Evolutionary conservation across 2,329 filamentous ascomycete species (phyloP), one percentile per base, ranked within the genome.

Genomic region (Trichophyton benhamiae): DNA sequence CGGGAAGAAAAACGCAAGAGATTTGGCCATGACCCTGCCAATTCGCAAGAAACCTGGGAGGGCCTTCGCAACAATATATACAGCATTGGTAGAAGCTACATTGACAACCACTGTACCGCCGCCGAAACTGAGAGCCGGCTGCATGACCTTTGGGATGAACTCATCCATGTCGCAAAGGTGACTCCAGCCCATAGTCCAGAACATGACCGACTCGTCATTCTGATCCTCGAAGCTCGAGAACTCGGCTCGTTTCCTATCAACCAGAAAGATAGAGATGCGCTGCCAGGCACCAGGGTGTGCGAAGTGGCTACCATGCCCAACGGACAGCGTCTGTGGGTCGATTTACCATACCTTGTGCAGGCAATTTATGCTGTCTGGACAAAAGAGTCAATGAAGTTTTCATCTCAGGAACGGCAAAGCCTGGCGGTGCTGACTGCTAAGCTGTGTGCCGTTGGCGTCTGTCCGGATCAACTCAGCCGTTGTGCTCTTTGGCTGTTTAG

Each of bases 121-220:
- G 42, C 44, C 30, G 11, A 33, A 36, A 25, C 38, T 38, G 44
- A 57, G 46, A 9, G 15, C 25, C 44, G 44, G 38, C 20, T 63
- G 58, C 58, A 55, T 27, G 59, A 63, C 22, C 41, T 61, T 22
- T 61, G 61, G 61, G 59, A 58, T 41, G 27, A 57, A 33, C 49
- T 63, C 48, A 63, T 63, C 58, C 49, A 61, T 20, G 55, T 42
- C 15, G 61, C 61, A 57, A 63, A 60, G 17, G 30, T 60, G 17
- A 57, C 59, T 44, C 61, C 59, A 22, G 48, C 59, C 13, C 20
- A n/a, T 36, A 61, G 58, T 17, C 48, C 61, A 13, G 58, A 61
- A 49, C 61, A 57, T 5, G 61, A 63, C 36, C 27, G 61, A 57
- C 61, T 63, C 9, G 59, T 48, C 8, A 58, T 36, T 44, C 58